Percentiles rank a stretch among this genome's conserved stretches.
These are phyloP conservation scores for Babesia ovata DNA, from an alignment of 169 alveolate species.

Conservation along the genomic window DNA sequence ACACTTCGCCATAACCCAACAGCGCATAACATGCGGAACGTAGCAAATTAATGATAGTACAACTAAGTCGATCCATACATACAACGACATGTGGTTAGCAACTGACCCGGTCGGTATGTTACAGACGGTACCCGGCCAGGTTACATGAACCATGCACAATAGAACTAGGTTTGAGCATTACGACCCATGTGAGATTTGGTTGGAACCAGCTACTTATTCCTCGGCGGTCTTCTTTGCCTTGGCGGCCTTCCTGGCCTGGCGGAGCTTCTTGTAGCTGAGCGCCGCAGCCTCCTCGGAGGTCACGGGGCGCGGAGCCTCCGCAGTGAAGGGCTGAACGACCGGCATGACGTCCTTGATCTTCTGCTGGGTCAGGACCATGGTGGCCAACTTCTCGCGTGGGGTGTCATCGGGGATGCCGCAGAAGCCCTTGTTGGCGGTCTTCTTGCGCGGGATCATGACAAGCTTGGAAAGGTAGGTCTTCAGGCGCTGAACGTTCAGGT, in stretches of 20 bases:
- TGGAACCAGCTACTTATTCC: not conserved
- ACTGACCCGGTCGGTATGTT: too few species aligned
- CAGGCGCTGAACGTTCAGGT: constrained; percentile 93
- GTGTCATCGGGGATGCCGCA: constrained; percentile 92
- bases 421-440: constrained; percentile 94
- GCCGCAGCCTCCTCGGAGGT: constrained; percentile 47
- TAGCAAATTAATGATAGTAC: too few species aligned
- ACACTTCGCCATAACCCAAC: too few species aligned
- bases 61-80: too few species aligned
- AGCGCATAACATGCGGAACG: too few species aligned
- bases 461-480: constrained; percentile 93
- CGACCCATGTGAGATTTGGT: too few species aligned
- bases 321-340: constrained; percentile 59
- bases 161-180: too few species aligned
- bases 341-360: constrained; percentile 69
- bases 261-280: constrained; percentile 34
- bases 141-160: too few species aligned
- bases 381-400: constrained; percentile 75
- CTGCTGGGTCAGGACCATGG: constrained; percentile 67
- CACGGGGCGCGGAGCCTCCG: constrained; percentile 65
- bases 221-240: constrained; percentile 67
- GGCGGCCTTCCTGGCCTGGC: constrained; percentile 66
- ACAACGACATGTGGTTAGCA: too few species aligned
- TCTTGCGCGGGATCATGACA: constrained; percentile 93
- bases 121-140: too few species aligned